Percentiles rank a stretch among this genome's conserved stretches.
Conservation (phyloP, 2,329 filamentous ascomycete genomes). For the Dothidotthia symphoricarpi region DNA sequence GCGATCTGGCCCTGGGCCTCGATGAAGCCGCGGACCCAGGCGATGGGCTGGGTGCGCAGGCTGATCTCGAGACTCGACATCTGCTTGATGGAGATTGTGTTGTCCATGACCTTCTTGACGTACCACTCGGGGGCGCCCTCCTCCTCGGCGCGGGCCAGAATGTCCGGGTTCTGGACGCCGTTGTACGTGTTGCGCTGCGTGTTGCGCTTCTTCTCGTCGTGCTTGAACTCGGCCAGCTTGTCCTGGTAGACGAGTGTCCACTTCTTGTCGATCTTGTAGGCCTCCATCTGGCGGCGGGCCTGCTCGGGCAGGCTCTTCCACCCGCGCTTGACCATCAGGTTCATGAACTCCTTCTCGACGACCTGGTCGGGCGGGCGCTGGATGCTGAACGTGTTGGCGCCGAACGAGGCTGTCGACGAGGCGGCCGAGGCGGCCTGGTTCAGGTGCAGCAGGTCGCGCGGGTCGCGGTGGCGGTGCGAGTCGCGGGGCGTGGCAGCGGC, state of each 20-base stretch:
- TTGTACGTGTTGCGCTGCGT: slow-evolving; percentile 64
- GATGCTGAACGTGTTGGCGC: slow-evolving; percentile 59
- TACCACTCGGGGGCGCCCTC: slow-evolving; percentile 98
- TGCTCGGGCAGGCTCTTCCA: slow-evolving; percentile 97
- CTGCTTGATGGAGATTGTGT: slow-evolving; percentile 86
- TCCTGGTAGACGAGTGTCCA: slow-evolving; percentile 98
- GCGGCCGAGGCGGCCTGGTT: slow-evolving; percentile 47
- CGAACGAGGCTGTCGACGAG: slow-evolving; percentile 51
- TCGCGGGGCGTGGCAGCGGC: slow-evolving; percentile 43
- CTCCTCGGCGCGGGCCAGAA: slow-evolving; percentile 80
- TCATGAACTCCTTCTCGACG: slow-evolving; percentile 87
- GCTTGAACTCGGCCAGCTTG: slow-evolving; percentile 87
- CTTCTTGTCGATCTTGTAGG: slow-evolving; percentile 91
- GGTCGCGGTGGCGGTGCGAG: slow-evolving; percentile 45
- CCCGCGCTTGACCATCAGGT: slow-evolving; percentile 94
- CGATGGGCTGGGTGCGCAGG: slow-evolving; percentile 91
- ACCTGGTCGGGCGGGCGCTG: slow-evolving; percentile 73
- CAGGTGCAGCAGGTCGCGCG: slow-evolving; percentile 40
- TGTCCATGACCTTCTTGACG: slow-evolving; percentile 94
- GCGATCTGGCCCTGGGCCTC: slow-evolving; percentile 97
- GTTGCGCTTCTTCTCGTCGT: slow-evolving; percentile 83
- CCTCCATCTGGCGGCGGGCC: slow-evolving; percentile 91
- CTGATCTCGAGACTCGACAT: slow-evolving; percentile 92
- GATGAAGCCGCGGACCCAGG: slow-evolving; percentile 93
- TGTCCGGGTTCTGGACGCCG: slow-evolving; percentile 57